These are phyloP conservation scores for Neonothopanus nambi DNA, from an alignment of 1,284 basidiomycete genomes.

Conservation along the genomic window DNA sequence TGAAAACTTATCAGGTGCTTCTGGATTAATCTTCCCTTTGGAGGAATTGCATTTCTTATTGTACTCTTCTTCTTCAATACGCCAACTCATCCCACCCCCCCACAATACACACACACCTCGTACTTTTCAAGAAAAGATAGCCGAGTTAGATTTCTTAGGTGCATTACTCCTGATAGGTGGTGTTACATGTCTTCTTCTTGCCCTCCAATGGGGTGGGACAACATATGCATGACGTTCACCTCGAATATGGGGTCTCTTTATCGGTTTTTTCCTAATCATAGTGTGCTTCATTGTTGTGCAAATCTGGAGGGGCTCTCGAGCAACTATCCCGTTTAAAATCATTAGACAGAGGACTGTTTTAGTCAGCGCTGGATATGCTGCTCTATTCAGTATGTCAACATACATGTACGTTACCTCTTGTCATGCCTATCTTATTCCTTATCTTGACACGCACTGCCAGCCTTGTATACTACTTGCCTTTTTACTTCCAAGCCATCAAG, in stretches of 20 bases:
- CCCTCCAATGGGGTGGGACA: constrained; percentile 22
- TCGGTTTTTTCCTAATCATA: constrained; percentile 18
- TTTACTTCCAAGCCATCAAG: constrained; percentile 45
- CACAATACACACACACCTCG: no score
- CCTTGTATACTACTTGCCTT: constrained; percentile 28
- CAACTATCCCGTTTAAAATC: constrained; percentile 19
- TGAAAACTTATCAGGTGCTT: constrained; percentile 9
- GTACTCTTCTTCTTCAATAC: constrained; percentile 18
- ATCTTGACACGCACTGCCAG: not conserved
- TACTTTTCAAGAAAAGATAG: constrained; percentile 14
- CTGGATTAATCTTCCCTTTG: constrained; percentile 20
- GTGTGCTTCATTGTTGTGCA: constrained; percentile 18
- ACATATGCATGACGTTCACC: constrained; percentile 18
- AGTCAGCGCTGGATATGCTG: constrained; percentile 1
- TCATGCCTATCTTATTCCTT: not conserved
- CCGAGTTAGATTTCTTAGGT: constrained; percentile 19
- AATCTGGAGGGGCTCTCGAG: constrained; percentile 13
- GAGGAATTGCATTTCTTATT: constrained; percentile 16
- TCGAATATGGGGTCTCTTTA: constrained; percentile 18
- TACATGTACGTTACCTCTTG: constrained; percentile 6
- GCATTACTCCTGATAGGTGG: constrained; percentile 16
- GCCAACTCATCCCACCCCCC: no score
- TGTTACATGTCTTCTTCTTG: constrained; percentile 18
- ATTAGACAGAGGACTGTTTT: constrained; percentile 18
- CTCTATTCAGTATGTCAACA: constrained; percentile 7